Percentiles rank a stretch among this genome's conserved stretches.
phyloP scores from a whole-genome alignment of 1,139 yeast genomes.

The Saccharomycopsis hybrid region DNA sequence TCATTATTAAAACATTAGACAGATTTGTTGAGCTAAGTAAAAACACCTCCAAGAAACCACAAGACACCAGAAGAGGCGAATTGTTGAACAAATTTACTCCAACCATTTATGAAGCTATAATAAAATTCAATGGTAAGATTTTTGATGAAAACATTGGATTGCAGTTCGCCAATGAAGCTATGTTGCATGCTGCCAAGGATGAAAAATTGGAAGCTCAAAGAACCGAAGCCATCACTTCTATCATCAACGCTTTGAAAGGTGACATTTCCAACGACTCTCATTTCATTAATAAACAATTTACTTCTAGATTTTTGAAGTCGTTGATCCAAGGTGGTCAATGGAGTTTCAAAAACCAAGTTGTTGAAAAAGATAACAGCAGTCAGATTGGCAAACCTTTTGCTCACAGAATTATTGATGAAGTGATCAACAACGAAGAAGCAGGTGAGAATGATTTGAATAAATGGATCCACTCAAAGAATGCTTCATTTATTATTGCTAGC shows the following conservation, averaged over 20 bases:
- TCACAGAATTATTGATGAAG: constrained; percentile 11
- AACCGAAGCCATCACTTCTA: constrained; percentile 45
- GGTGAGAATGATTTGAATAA: constrained; percentile 43
- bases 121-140: constrained; percentile 41
- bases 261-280: constrained; percentile 48
- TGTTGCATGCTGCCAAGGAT: constrained; percentile 47
- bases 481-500: constrained; percentile 78
- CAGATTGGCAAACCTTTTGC: constrained; percentile 65
- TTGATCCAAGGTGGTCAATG: constrained; percentile 84
- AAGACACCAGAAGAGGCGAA: constrained; percentile 68
- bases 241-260: constrained; percentile 53
- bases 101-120: constrained; percentile 49
- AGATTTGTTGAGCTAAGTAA: constrained; percentile 47
- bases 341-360: constrained; percentile 49
- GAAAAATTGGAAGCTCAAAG: constrained; percentile 37
- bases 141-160: constrained; percentile 71
- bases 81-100: constrained; percentile 63
- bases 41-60: constrained; percentile 81
- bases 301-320: constrained; percentile 70
- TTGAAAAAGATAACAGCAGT: constrained; percentile 42
- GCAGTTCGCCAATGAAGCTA: constrained; percentile 72
- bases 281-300: constrained; percentile 46
- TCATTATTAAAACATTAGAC: constrained; percentile 51
- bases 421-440: constrained; percentile 42
- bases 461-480: constrained; percentile 70